Evolutionary conservation across 495 filamentous ascomycete genomes (phyloP).

Genomic region (Oleoguttula mirabilis): DNA sequence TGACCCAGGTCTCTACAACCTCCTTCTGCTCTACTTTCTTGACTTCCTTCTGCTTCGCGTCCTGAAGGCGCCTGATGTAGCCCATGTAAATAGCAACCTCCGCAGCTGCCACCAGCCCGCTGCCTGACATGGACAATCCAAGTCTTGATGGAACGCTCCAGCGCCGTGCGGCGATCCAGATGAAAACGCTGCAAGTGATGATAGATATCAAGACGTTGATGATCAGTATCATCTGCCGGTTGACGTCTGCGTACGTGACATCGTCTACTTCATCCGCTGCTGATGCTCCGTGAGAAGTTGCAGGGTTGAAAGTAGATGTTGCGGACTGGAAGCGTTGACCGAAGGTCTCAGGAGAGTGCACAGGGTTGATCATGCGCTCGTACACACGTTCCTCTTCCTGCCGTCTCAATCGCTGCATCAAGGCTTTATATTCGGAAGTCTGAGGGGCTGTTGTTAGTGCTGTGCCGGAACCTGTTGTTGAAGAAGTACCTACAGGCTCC

Average conservation of each 20-base stretch:
- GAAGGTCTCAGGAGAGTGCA: constrained; percentile 43
- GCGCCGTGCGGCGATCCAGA: constrained; percentile 59
- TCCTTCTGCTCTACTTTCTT: constrained; percentile 47
- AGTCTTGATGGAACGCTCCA: constrained; percentile 60
- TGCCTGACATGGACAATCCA: constrained; percentile 56
- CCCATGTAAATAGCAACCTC: constrained; percentile 82
- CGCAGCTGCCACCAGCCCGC: constrained; percentile 62
- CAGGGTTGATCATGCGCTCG: constrained; percentile 57
- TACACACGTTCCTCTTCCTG: constrained; percentile 72
- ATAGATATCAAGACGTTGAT: constrained; percentile 64
- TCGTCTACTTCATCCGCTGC: constrained; percentile 29
- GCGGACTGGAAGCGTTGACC: constrained; percentile 44
- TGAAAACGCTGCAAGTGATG: constrained; percentile 52
- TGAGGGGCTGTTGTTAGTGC: constrained; percentile 26
- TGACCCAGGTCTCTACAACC: constrained; percentile 57
- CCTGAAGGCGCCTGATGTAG: constrained; percentile 65
- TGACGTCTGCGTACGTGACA: constrained; percentile 45
- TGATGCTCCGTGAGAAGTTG: constrained; percentile 20
- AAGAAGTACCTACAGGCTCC: constrained; percentile 51
- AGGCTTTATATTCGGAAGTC: constrained; percentile 74
- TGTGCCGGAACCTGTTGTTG: neutral
- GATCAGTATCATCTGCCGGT: constrained; percentile 61
- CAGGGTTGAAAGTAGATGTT: constrained; percentile 25
- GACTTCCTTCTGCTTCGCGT: constrained; percentile 50
- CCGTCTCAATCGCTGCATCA: constrained; percentile 73